Percentiles rank a stretch among this genome's conserved stretches.
Conservation (phyloP, 495 filamentous ascomycete species). For the Venustampulla echinocandica region DNA sequence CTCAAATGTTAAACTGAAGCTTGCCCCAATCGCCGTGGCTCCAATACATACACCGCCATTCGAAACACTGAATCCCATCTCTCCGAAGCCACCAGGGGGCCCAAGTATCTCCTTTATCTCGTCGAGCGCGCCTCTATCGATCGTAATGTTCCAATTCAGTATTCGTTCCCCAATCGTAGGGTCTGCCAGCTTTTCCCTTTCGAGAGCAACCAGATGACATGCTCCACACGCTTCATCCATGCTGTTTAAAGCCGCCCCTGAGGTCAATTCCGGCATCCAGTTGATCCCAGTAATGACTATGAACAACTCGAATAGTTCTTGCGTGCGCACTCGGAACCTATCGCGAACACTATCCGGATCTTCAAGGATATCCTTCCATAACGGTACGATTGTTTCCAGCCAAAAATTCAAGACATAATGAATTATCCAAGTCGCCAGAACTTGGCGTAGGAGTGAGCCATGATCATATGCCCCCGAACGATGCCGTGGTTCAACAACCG, state of each 20-base stretch:
- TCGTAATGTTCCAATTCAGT: slow-evolving; percentile 10
- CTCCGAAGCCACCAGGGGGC: slow-evolving; percentile 16
- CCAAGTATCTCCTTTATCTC: slow-evolving; percentile 18
- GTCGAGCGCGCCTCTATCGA: slow-evolving; percentile 7
- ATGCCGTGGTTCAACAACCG: neutral
- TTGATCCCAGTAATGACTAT: neutral
- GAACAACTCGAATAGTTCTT: neutral
- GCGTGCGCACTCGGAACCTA: neutral
- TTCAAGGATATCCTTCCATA: neutral
- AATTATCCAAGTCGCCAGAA: neutral
- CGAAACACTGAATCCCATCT: slow-evolving; percentile 14
- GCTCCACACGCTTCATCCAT: too few species aligned
- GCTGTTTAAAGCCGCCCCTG: neutral
- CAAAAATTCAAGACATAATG: neutral
- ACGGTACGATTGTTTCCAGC: neutral
- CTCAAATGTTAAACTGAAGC: slow-evolving; percentile 10
- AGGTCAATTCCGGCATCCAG: neutral
- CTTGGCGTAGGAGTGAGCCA: neutral
- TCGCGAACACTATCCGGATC: neutral
- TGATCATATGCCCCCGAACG: neutral
- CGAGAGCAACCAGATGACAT: slow-evolving; percentile 1
- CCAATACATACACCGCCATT: slow-evolving; percentile 11
- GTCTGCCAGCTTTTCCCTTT: neutral
- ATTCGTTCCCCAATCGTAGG: slow-evolving; percentile 1
- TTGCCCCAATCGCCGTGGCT: slow-evolving; percentile 10